phyloP scores from a whole-genome alignment of 805 yeast species.

The Nakazawaea populi region DNA sequence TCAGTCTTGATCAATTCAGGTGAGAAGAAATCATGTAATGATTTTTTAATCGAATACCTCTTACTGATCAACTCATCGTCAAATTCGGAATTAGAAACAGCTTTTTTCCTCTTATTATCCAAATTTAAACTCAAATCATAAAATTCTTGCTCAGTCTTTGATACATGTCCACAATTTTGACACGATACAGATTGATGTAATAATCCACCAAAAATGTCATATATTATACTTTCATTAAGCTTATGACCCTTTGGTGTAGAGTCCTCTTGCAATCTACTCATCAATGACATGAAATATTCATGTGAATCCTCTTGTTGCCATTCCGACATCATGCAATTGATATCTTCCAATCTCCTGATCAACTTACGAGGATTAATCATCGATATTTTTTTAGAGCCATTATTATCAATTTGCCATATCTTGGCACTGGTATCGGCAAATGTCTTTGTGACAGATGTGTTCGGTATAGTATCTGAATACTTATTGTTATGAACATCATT shows the following conservation, averaged over 20 bases:
- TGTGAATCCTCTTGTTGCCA: slow-evolving; percentile 99
- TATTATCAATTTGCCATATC: slow-evolving; percentile 60
- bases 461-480: slow-evolving; percentile 37
- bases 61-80: slow-evolving; percentile 9
- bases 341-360: slow-evolving; percentile 67
- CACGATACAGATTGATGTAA: slow-evolving; percentile 83
- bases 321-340: slow-evolving; percentile 93
- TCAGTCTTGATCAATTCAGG: slow-evolving; percentile 74
- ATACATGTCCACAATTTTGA: slow-evolving; percentile 71
- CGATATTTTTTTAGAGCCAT: slow-evolving; percentile 28
- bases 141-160: slow-evolving; percentile 87
- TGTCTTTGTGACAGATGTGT: slow-evolving; percentile 56
- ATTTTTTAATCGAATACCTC: slow-evolving; percentile 64
- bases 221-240: slow-evolving; percentile 72
- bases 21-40: slow-evolving; percentile 76
- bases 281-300: slow-evolving; percentile 90
- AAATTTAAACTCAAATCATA: slow-evolving; percentile 86
- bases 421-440: slow-evolving; percentile 63
- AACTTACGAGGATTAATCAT: slow-evolving; percentile 73
- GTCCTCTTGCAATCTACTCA: slow-evolving; percentile 87
- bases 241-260: slow-evolving; percentile 87
- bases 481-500: slow-evolving; percentile 55
- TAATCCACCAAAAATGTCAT: slow-evolving; percentile 92
- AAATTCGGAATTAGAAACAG: background rate
- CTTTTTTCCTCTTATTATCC: slow-evolving; percentile 41